phyloP scores from a whole-genome alignment of 306 rosid genomes.

The Trichosanthes cucumerina region DNA sequence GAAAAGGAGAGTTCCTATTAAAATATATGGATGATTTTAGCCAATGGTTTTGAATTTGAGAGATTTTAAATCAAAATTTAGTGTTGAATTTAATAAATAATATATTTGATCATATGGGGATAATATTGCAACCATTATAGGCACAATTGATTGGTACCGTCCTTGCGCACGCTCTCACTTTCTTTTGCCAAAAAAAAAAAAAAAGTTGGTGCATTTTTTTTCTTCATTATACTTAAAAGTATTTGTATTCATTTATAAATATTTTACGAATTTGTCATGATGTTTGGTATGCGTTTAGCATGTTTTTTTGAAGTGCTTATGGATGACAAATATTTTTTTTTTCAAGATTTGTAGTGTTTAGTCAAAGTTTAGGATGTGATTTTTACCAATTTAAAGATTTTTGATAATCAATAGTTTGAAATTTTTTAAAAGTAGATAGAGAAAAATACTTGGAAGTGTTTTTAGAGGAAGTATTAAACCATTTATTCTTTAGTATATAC shows the following conservation, averaged over 20 bases:
- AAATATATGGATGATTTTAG: not conserved
- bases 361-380: no score
- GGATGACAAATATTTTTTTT: no score
- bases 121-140: not conserved
- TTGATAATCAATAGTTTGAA: no score
- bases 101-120: not conserved
- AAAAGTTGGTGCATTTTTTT: not conserved
- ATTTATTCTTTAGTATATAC: no score
- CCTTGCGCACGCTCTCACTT: not conserved
- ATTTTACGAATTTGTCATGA: not conserved
- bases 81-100: not conserved
- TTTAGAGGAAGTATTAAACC: no score
- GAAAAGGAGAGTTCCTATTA: not conserved
- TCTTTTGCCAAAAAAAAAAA: not conserved
- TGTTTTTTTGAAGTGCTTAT: no score
- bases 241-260: no score
- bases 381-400: no score
- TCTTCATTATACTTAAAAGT: no score
- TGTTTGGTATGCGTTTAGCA: not conserved
- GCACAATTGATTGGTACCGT: not conserved
- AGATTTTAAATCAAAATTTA: not conserved
- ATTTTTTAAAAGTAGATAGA: no score
- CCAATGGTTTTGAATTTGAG: not conserved
- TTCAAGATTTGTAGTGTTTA: no score
- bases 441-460: no score